phyloP scores from a whole-genome alignment of 176 grass and related monocot species.

The Oryza nivara region DNA sequence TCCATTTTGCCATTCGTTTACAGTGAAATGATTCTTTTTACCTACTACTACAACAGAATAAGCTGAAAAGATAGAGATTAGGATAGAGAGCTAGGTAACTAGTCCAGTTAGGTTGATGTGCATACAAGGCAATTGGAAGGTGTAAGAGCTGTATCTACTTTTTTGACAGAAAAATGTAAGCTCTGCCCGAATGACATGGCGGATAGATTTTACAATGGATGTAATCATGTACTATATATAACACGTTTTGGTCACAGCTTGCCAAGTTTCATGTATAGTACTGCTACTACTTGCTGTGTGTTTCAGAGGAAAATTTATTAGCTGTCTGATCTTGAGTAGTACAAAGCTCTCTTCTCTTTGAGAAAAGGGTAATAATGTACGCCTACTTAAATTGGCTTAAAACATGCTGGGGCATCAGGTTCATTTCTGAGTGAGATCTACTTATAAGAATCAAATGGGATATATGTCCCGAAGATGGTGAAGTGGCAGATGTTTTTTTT shows the following conservation, averaged over 20 bases:
- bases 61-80: conserved; percentile 31
- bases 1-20: conserved; percentile 50
- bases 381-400: too few species aligned
- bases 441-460: too few species aligned
- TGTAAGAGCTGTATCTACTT: conserved; percentile 36
- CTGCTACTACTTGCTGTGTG: neutral
- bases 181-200: neutral
- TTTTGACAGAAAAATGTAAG: conserved; percentile 45
- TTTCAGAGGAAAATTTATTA: neutral
- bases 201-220: conserved; percentile 11
- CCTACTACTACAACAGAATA: conserved; percentile 35
- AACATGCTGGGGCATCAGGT: too few species aligned
- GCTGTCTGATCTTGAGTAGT: neutral
- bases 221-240: neutral
- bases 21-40: conserved; percentile 50
- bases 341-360: neutral
- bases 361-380: too few species aligned
- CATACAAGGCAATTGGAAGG: conserved; percentile 40
- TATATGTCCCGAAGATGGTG: too few species aligned
- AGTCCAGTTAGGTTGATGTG: conserved; percentile 48
- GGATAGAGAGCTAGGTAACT: conserved; percentile 33
- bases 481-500: too few species aligned
- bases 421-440: too few species aligned
- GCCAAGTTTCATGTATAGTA: neutral
- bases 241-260: neutral